phyloP scores from a whole-genome alignment of 148 eudicot species.

The Vaccinium vitisidaea region DNA sequence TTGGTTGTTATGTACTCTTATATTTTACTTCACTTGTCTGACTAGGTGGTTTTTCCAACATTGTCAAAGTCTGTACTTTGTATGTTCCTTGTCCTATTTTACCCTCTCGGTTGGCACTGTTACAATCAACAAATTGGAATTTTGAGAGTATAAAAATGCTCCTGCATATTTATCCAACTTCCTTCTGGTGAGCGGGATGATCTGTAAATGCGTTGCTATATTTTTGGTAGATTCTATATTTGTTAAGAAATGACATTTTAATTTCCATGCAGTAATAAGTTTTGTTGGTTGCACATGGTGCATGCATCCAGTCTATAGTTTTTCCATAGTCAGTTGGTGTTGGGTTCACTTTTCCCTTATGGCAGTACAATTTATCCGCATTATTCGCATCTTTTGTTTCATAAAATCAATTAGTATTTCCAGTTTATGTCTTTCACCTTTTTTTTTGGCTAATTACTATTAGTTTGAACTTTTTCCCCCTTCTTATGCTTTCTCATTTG shows the following conservation, averaged over 20 bases:
- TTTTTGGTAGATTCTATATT: not conserved
- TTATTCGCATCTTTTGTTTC: not conserved
- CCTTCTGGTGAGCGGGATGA: not conserved
- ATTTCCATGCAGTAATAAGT: not conserved
- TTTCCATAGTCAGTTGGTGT: not conserved
- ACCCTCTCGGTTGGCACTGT: not conserved
- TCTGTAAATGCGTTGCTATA: not conserved
- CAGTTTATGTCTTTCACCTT: not conserved
- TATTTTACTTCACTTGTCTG: not conserved
- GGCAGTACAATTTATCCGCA: not conserved
- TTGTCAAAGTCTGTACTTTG: not conserved
- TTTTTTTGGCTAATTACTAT: not conserved
- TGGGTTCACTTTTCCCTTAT: not conserved
- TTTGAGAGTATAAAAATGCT: not conserved
- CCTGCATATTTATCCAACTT: not conserved
- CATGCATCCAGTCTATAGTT: not conserved
- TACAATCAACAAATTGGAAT: not conserved
- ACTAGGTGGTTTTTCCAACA: not conserved
- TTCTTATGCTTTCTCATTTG: not conserved
- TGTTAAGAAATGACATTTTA: too few relatives aligned
- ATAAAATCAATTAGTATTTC: not conserved
- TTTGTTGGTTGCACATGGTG: not conserved
- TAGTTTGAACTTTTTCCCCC: conserved; percentile 8
- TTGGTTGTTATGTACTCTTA: not conserved
- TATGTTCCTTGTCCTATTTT: not conserved